Evolutionary conservation across 2,329 filamentous ascomycete species (phyloP).

Genomic region (Paecilomyces dactylethromorphus): DNA sequence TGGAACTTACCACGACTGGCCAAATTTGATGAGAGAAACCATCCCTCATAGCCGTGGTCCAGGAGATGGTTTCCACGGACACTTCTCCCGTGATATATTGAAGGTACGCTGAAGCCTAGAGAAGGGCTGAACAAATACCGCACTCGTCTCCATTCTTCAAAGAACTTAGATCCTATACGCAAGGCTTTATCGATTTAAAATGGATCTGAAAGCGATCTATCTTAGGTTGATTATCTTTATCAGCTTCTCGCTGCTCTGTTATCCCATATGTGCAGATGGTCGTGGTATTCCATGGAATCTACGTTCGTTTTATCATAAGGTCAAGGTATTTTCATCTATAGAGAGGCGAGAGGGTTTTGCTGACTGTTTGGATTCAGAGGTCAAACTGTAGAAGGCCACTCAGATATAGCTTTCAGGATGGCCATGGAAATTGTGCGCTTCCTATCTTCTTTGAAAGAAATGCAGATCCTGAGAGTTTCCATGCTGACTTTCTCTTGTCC

Average conservation of each 20-base stretch:
- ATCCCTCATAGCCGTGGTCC: not conserved
- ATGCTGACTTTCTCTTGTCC: not conserved
- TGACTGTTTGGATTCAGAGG: not conserved
- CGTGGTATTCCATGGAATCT: not conserved
- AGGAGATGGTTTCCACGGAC: not conserved
- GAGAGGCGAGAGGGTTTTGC: not conserved
- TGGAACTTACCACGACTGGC: not conserved
- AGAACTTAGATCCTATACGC: not conserved
- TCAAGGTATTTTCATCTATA: slow-evolving; percentile 12
- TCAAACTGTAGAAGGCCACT: not conserved
- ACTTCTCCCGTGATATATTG: not conserved
- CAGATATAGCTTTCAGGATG: not conserved
- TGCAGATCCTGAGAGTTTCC: not conserved
- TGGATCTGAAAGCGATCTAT: not conserved
- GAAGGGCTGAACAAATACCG: not conserved
- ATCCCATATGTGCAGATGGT: not conserved
- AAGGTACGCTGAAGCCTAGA: not conserved
- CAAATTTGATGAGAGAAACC: not conserved
- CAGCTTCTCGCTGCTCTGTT: not conserved
- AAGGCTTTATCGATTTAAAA: not conserved
- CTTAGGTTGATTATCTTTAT: not conserved
- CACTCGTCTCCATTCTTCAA: not conserved
- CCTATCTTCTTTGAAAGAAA: not conserved
- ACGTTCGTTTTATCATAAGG: not conserved
- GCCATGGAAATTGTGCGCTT: not conserved